Percentiles rank a stretch among this genome's conserved stretches.
Evolutionary conservation across 495 filamentous ascomycete genomes (phyloP).

Genomic region (Chaetomidium leptoderma): DNA sequence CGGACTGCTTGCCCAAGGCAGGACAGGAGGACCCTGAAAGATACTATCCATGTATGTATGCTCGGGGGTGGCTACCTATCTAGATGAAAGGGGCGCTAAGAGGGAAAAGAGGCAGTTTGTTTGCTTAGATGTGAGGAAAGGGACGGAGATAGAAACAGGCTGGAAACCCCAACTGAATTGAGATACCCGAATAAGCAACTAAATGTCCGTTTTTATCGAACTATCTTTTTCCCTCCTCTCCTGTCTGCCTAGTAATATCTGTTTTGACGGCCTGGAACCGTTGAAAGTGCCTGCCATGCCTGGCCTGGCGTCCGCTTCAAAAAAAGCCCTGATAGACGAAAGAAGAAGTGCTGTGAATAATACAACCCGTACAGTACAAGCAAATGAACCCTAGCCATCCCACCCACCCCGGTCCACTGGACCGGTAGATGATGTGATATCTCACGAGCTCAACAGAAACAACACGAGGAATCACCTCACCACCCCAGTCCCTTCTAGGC

Average conservation of each 20-base stretch:
- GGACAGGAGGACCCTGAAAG: too few relatives aligned
- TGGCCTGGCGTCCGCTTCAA: background rate
- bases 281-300: background rate
- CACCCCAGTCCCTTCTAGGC: background rate
- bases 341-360: background rate
- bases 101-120: background rate
- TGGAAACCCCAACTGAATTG: background rate
- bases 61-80: too few relatives aligned
- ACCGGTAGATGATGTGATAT: too few relatives aligned
- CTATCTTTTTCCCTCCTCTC: background rate
- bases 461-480: background rate
- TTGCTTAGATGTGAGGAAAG: too few relatives aligned
- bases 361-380: background rate
- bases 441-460: too few relatives aligned
- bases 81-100: background rate
- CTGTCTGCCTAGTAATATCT: too few relatives aligned
- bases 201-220: background rate
- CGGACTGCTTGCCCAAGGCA: background rate
- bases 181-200: constrained; percentile 2
- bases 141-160: background rate
- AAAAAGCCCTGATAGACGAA: background rate
- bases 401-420: too few relatives aligned
- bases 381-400: background rate
- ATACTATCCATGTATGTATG: too few relatives aligned
- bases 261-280: too few relatives aligned